Base-by-base conservation (phyloP, 257 asterid genomes). In the Striga asiatica region DNA sequence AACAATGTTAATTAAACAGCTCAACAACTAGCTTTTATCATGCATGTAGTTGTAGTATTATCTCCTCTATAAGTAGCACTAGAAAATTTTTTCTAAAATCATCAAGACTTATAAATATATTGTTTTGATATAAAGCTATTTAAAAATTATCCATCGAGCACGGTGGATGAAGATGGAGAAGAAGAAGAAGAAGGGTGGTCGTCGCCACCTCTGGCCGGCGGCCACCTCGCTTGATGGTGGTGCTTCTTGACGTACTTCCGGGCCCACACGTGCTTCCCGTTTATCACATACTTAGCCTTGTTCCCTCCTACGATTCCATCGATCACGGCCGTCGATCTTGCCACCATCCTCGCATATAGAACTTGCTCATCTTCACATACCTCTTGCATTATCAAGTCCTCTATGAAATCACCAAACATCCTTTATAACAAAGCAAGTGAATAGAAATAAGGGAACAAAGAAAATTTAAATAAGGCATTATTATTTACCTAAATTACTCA, bases 191-290 rank as follows among this genome's bases (percentile, higher is more conserved):
- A 27, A 27, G 32, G 7, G 7, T 3, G 32, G 32, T 27, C 32
- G 32, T 27, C 32, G 3, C 32, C 32, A 2, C 32, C 32, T 27
- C 32, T 7, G 20, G 24, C 6, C 25, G 25, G 25, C 11, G 9
- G 12, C 48, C 6, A 27, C 6, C 12, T 23, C 8, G 0, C 0
- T 4, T 60, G 31, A 14, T 51, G 71, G 69, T 11, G n/a, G n/a
- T 57, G 61, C 50, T 78, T 73, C 50, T 71, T 84, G 18, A 78
- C 75, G 25, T 75, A 83, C 23, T 79, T 85, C 42, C 95, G 60
- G 0, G 93, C 94, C 82, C 94, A 83, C 0, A 85, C 95, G 53
- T 89, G 94, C 66, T 89, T 89, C 4, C 94, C 92, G n/a, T 79
- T 78, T 13, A 89, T 89, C 22, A 72, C 54, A 51, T 75, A 89